Conservation (phyloP, 495 filamentous ascomycete species). For the Penicillium desertorum region DNA sequence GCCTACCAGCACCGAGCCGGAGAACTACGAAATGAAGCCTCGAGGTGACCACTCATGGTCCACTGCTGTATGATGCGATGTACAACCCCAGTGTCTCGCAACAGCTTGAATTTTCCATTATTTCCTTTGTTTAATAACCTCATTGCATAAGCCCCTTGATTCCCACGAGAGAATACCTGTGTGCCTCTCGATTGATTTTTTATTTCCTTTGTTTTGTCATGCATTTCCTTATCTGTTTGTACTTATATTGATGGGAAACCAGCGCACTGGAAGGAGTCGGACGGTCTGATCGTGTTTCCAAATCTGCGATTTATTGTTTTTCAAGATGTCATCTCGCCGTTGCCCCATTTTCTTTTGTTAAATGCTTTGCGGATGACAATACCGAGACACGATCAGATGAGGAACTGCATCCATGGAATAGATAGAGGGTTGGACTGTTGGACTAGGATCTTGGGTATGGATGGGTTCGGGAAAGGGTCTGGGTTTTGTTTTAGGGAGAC, state of each 20-base stretch:
- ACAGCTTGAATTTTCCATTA: conserved; percentile 18
- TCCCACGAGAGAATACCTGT: conserved; percentile 22
- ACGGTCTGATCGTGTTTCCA: conserved; percentile 29
- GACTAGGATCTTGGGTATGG: conserved; percentile 25
- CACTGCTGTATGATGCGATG: conserved; percentile 37
- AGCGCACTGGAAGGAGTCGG: conserved; percentile 39
- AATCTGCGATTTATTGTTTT: conserved; percentile 14
- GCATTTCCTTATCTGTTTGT: conserved; percentile 31
- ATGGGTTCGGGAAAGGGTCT: conserved; percentile 19
- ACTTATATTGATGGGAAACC: conserved; percentile 29
- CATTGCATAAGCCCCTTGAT: conserved; percentile 24
- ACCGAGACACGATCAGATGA: conserved; percentile 36
- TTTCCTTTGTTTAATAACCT: conserved; percentile 26
- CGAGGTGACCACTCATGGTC: conserved; percentile 44
- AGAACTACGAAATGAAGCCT: conserved; percentile 63
- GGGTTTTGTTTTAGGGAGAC: conserved; percentile 22
- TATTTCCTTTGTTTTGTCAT: conserved; percentile 18
- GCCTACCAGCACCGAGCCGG: conserved; percentile 69
- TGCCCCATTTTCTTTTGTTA: conserved; percentile 21
- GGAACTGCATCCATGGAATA: conserved; percentile 30
- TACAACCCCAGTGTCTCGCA: conserved; percentile 2
- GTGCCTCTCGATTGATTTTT: conserved; percentile 19
- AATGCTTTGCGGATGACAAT: conserved; percentile 31
- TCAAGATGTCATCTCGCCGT: conserved; percentile 19
- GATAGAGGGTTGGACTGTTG: conserved; percentile 29